Evolutionary conservation across 768 basidiomycete species (phyloP).

Genomic region (Lentinula sp.): DNA sequence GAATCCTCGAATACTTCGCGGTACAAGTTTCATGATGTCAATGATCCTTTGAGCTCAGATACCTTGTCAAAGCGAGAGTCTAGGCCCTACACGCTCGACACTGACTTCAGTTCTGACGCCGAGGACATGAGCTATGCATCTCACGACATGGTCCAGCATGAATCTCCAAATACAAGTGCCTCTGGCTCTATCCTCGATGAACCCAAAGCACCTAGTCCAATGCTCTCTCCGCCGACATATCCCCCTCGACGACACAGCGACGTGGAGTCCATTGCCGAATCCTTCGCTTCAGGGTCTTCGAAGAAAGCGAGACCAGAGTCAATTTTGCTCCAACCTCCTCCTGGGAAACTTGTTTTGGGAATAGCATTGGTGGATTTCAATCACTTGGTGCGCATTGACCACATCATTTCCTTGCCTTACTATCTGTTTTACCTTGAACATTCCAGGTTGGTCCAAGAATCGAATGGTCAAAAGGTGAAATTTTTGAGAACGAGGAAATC

Average conservation of each 20-base stretch:
- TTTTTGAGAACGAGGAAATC: conserved; percentile 84
- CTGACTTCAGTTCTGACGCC: conserved; percentile 46
- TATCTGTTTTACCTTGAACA: conserved; percentile 7
- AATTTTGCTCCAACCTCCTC: conserved; percentile 54
- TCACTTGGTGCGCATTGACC: conserved; percentile 60
- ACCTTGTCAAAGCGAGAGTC: conserved; percentile 35
- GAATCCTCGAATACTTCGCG: conserved; percentile 4
- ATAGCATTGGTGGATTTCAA: conserved; percentile 95
- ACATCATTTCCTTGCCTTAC: conserved; percentile 8
- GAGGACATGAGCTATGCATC: conserved; percentile 49
- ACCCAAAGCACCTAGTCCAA: conserved; percentile 23
- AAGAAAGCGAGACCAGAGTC: conserved; percentile 77
- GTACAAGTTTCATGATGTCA: background rate
- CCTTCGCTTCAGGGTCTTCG: conserved; percentile 60
- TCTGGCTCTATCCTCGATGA: conserved; percentile 42
- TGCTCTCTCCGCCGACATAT: conserved; percentile 39
- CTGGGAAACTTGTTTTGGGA: conserved; percentile 68
- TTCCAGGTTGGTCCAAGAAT: conserved; percentile 85
- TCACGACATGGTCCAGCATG: conserved; percentile 29
- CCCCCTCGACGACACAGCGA: conserved; percentile 40
- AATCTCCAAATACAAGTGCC: conserved; percentile 47
- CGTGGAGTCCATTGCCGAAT: conserved; percentile 38
- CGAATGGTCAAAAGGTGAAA: conserved; percentile 73
- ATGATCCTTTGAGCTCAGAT: conserved; percentile 11
- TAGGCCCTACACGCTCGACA: conserved; percentile 41